Conservation (phyloP, 768 basidiomycete genomes). For the Rubroboletus satanas region DNA sequence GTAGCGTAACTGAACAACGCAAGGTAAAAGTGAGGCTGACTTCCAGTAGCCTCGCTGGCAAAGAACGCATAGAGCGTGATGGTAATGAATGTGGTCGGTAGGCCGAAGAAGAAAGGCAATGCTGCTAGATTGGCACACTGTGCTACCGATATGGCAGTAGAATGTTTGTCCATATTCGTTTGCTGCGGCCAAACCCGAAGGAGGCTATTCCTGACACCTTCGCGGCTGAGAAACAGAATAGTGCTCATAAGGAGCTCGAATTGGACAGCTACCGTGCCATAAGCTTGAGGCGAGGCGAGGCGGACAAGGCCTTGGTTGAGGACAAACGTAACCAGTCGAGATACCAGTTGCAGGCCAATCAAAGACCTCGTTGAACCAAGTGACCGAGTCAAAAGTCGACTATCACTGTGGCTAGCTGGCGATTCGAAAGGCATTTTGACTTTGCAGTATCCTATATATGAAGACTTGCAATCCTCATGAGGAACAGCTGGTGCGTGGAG, state of each 20-base stretch:
- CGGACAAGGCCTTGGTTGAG: conserved; percentile 88
- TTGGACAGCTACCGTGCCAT: conserved; percentile 89
- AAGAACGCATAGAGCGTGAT: conserved; percentile 50
- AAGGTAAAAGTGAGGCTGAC: conserved; percentile 60
- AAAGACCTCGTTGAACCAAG: conserved; percentile 56
- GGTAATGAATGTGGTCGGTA: conserved; percentile 57
- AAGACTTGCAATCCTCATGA: conserved; percentile 3
- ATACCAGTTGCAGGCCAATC: conserved; percentile 81
- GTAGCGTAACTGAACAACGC: conserved; percentile 69
- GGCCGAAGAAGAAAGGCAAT: conserved; percentile 65
- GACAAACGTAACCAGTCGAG: conserved; percentile 79
- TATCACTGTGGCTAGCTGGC: background rate
- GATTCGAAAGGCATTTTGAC: conserved; percentile 9
- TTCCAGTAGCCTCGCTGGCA: conserved; percentile 50
- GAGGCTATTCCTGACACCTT: conserved; percentile 85
- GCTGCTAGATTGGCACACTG: conserved; percentile 46
- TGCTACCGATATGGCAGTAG: conserved; percentile 5
- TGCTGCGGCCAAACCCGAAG: conserved; percentile 49
- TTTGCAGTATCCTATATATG: conserved; percentile 1
- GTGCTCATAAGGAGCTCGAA: conserved; percentile 90
- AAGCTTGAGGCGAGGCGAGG: conserved; percentile 77
- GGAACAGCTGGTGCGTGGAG: background rate
- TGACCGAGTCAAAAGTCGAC: conserved; percentile 25
- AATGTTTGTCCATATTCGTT: background rate
- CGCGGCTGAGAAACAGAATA: conserved; percentile 88